Conservation (phyloP, 495 filamentous ascomycete species). For the Massariosphaeria phaeospora region DNA sequence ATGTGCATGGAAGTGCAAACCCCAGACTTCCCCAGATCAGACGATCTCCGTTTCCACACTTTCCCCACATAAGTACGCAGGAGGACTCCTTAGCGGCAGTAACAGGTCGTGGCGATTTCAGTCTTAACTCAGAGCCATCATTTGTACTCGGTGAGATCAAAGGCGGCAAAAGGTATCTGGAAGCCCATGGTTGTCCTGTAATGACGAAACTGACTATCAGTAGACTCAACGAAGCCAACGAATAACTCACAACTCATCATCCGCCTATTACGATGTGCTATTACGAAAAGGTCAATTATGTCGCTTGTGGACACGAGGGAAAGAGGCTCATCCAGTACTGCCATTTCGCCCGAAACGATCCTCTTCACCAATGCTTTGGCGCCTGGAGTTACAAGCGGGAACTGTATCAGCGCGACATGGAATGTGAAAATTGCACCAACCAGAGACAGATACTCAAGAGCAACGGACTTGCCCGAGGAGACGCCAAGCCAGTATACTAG, state of each 20-base stretch:
- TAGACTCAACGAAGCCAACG: too few relatives aligned
- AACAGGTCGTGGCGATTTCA: neutral
- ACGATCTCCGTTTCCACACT: neutral
- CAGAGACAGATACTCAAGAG: slow-evolving; percentile 3
- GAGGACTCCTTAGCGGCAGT: neutral
- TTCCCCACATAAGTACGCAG: neutral
- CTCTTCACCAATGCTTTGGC: slow-evolving; percentile 56
- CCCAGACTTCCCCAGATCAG: neutral
- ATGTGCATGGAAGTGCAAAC: neutral
- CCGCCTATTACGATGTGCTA: slow-evolving; percentile 56
- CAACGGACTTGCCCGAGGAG: slow-evolving; percentile 6
- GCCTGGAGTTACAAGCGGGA: slow-evolving; percentile 51
- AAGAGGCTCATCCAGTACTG: slow-evolving; percentile 59
- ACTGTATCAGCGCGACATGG: slow-evolving; percentile 45
- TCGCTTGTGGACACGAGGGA: slow-evolving; percentile 51
- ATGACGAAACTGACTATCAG: too few relatives aligned
- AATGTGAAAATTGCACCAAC: slow-evolving; percentile 46
- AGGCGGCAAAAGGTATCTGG: too few relatives aligned
- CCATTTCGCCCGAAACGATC: slow-evolving; percentile 64
- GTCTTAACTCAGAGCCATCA: too few relatives aligned
- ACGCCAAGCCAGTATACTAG: too few relatives aligned
- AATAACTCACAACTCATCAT: too few relatives aligned
- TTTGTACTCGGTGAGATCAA: too few relatives aligned
- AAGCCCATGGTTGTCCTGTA: too few relatives aligned
- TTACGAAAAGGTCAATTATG: slow-evolving; percentile 59